A percentile compares a stretch with the other conserved stretches of the same genome.
Conservation (phyloP, 805 yeast species). For the Candida easanensis region DNA sequence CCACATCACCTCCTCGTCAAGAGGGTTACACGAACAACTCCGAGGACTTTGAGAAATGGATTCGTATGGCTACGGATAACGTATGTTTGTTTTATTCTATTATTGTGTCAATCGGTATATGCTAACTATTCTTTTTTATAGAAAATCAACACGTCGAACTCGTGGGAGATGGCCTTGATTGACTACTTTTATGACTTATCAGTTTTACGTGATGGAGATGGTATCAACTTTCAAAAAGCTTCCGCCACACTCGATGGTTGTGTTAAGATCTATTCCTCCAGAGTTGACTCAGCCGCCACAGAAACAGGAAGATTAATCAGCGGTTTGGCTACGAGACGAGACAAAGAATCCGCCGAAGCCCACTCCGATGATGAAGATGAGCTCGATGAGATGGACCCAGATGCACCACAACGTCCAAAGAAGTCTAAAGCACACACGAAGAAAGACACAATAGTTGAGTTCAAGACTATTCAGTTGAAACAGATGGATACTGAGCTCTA, state of each 20-base stretch:
- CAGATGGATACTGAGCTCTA: slow-evolving; percentile 61
- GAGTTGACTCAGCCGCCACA: slow-evolving; percentile 88
- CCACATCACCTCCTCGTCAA: slow-evolving; percentile 9
- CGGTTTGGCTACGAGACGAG: slow-evolving; percentile 57
- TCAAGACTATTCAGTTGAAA: slow-evolving; percentile 49
- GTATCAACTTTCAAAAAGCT: slow-evolving; percentile 86
- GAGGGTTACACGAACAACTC: slow-evolving; percentile 10
- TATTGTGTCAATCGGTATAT: not conserved
- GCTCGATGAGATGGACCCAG: slow-evolving; percentile 26
- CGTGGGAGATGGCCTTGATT: slow-evolving; percentile 89
- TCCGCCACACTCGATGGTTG: slow-evolving; percentile 92
- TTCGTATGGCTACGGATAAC: slow-evolving; percentile 77
- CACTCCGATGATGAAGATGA: slow-evolving; percentile 22
- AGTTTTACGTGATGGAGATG: slow-evolving; percentile 68
- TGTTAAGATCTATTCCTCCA: slow-evolving; percentile 84
- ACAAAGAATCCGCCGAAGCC: slow-evolving; percentile 20
- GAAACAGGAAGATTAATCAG: slow-evolving; percentile 84
- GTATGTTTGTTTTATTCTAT: slow-evolving; percentile 1
- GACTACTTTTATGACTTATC: slow-evolving; percentile 88
- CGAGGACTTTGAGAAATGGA: slow-evolving; percentile 66
- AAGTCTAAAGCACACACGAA: slow-evolving; percentile 18
- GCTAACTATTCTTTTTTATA: slow-evolving; percentile 5
- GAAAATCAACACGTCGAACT: slow-evolving; percentile 77
- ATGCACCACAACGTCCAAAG: slow-evolving; percentile 23
- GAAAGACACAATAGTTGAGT: slow-evolving; percentile 47